Evolutionary conservation across 2,329 filamentous ascomycete species (phyloP).

Genomic region (Stenocarpella maydis): DNA sequence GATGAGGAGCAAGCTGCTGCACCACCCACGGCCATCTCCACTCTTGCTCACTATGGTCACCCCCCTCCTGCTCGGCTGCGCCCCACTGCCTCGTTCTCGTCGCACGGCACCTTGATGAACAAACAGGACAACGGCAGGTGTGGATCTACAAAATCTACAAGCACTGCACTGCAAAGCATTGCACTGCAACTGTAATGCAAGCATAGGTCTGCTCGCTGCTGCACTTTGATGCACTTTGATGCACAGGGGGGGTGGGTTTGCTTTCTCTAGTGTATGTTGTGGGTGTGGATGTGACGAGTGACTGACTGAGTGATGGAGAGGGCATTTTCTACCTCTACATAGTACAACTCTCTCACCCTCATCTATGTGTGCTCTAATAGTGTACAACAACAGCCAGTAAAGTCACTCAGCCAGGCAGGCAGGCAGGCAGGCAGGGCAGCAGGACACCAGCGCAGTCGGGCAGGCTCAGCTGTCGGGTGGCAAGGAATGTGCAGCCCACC

Average conservation of each 20-base stretch:
- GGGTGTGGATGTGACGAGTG: background rate
- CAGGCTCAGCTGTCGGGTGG: constrained; percentile 26
- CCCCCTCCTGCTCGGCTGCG: background rate
- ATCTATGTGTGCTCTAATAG: no score
- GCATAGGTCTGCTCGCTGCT: constrained; percentile 2
- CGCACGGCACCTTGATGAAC: constrained; percentile 12
- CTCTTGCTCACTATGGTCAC: constrained; percentile 14
- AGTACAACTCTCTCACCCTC: no score
- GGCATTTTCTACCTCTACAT: background rate
- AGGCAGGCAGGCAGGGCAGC: constrained; percentile 1
- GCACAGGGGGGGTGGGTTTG: constrained; percentile 14
- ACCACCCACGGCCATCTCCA: constrained; percentile 17
- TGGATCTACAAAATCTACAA: background rate
- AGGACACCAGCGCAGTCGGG: background rate
- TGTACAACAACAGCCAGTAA: background rate
- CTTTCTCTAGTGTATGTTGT: background rate
- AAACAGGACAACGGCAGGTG: background rate
- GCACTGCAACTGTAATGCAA: background rate
- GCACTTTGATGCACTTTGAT: constrained; percentile 21
- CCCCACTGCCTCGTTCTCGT: constrained; percentile 14
- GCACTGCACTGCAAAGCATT: background rate
- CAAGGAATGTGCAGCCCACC: constrained; percentile 30
- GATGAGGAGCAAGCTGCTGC: background rate
- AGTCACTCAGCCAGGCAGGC: background rate
- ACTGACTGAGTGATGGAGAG: background rate